Evolutionary conservation across 805 yeast species (phyloP), one percentile per base, ranked within the genome.

Genomic region (Nakazawaea anatomiae): DNA sequence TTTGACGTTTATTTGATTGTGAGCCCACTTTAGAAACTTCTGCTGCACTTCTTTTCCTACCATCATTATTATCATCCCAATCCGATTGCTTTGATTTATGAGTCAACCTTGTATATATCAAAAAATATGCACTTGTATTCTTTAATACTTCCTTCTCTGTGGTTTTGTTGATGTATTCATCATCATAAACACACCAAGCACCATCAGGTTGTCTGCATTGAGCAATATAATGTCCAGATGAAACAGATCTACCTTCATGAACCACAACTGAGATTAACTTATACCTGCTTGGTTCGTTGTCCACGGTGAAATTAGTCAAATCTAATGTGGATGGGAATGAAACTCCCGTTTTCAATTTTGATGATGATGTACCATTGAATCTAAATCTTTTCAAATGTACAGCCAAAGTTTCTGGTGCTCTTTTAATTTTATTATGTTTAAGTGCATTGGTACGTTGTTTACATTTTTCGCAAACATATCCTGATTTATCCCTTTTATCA

Each of bases 171-270:
- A 89, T 82, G 60, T 85, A 82, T 60, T 94, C 99, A 64, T 94
- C 99, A 64, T 94, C 98, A 66, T 92, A 94, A 8, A 89, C 84
- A 31, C 89, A 84, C 99, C 98, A 94, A 1, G 85, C 69, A 1
- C 90, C 92, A 67, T 88, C 94, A 1, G 97, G 96, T 67, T 91
- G 97, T 55, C 86, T 79, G 63, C 96, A 88, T 63, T 88, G 89
- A 0, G 96, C 87, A 53, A 90, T 80, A 62, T 94, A 94, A 67
- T 94, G 99, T 4, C 99, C 99, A 3, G 94, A 83, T 43, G 90
- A 83, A 11, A 91, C 83, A 1, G 96, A 87, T 55, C 98, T 75
- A 40, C 99, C 99, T 60, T 89, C 96, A 63, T 94, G 99, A 4
- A 90, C 92, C 54, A 92, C 87, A 14, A 92, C 96, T 27, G 91